phyloP scores from a whole-genome alignment of 1,284 basidiomycete genomes.

The Phlebopus sp. region DNA sequence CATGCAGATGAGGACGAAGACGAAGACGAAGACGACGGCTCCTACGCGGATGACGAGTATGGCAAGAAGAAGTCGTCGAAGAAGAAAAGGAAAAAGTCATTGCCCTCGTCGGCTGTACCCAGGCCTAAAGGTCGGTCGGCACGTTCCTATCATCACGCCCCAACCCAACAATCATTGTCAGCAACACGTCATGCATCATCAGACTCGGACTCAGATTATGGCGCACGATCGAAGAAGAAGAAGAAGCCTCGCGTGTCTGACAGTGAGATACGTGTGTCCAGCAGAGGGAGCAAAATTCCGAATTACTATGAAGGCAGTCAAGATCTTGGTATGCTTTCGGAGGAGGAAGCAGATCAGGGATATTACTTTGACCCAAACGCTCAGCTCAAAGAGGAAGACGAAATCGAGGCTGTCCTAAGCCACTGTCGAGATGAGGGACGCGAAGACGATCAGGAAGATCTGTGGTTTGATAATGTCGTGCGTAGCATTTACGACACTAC shows the following conservation, averaged over 20 bases:
- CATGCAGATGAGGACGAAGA: slow-evolving; percentile 50
- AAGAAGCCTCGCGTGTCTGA: slow-evolving; percentile 59
- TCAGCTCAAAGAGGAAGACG: slow-evolving; percentile 72
- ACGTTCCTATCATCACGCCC: slow-evolving; percentile 12
- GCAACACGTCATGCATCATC: slow-evolving; percentile 46
- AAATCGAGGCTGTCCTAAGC: slow-evolving; percentile 85
- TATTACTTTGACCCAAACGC: slow-evolving; percentile 54
- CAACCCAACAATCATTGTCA: slow-evolving; percentile 37
- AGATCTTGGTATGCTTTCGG: slow-evolving; percentile 78
- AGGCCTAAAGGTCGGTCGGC: slow-evolving; percentile 55
- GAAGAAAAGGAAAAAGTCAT: slow-evolving; percentile 60
- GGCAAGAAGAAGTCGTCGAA: slow-evolving; percentile 62
- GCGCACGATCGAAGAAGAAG: slow-evolving; percentile 82
- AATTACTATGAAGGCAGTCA: slow-evolving; percentile 85
- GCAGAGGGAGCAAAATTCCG: slow-evolving; percentile 76
- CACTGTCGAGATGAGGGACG: slow-evolving; percentile 81
- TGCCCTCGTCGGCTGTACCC: slow-evolving; percentile 40
- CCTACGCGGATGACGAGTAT: slow-evolving; percentile 76
- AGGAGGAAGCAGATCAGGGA: slow-evolving; percentile 48
- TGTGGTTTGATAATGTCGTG: slow-evolving; percentile 85
- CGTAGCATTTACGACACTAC: slow-evolving; percentile 27
- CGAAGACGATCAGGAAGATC: slow-evolving; percentile 72
- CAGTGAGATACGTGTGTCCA: slow-evolving; percentile 78
- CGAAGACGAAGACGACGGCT: slow-evolving; percentile 65
- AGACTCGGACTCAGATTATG: slow-evolving; percentile 88